Conservation (phyloP, 139 green algal species). For the Cymbomonas tetramitiformis region DNA sequence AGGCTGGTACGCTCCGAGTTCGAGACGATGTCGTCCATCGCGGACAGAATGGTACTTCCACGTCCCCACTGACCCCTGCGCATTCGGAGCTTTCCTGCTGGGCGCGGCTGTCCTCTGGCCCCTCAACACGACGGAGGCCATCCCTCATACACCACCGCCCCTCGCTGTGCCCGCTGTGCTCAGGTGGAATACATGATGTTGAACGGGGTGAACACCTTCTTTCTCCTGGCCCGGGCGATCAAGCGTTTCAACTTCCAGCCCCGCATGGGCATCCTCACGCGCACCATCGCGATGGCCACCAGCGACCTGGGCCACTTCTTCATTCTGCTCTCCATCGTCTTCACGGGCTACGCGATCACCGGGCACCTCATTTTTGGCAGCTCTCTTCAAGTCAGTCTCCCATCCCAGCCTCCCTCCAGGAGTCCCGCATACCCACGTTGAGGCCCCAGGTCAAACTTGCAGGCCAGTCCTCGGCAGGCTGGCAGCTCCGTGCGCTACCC, state of each 20-base stretch:
- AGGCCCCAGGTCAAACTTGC: no score
- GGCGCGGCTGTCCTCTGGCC: no score
- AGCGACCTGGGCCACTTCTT: constrained; percentile 70
- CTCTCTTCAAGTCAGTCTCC: constrained; percentile 37
- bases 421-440: no score
- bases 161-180: constrained; percentile 61
- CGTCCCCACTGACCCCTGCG: no score
- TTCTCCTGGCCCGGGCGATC: constrained; percentile 57
- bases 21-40: constrained; percentile 29
- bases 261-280: constrained; percentile 57
- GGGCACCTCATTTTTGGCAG: constrained; percentile 70
- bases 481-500: no score
- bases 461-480: no score
- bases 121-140: no score
- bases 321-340: constrained; percentile 58
- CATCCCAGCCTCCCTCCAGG: no score
- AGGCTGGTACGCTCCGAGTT: background rate
- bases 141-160: no score
- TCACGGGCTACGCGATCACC: constrained; percentile 65
- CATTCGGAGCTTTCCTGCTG: no score
- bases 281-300: constrained; percentile 47
- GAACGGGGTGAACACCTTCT: constrained; percentile 62
- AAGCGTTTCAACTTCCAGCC: constrained; percentile 79
- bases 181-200: no score
- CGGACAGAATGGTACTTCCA: no score